Base-by-base conservation (phyloP, 805 yeast species). In the Candida sakaeoensis region DNA sequence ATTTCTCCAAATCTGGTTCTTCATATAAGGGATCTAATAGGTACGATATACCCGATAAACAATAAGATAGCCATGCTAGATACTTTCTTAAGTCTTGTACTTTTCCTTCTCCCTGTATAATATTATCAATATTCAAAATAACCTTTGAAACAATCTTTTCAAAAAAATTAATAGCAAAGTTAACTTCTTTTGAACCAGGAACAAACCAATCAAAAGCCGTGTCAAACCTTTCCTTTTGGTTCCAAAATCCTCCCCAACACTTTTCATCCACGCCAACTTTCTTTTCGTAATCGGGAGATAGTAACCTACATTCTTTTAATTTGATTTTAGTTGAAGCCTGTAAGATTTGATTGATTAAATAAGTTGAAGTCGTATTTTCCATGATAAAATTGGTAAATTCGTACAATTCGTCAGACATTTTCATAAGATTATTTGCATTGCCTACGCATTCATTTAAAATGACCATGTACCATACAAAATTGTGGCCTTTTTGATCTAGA, bases 231-330 rank as follows among this genome's bases (percentile, higher is more conserved):
- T 58, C 51, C 0, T 68, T 60, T 45, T 74, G 76, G 49, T 80
- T 77, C 48, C 82, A 88, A 42, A 76, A 72, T 0, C 79, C 88
- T 33, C 95, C 95, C 95, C 95, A 85, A 43, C 81, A 73, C 16
- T 69, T 69, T 36, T 72, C 79, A 29, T 60, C 61, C 8, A 73
- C 59, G 1, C 68, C 72, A 47, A 64, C 48, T 12, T 60, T 54
- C 3, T 48, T 43, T 3, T 58, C 45, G 47, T 72, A 72, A 8
- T 53, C 69, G 28, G 79, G 75, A 35, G 77, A 69, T 41, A 76
- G 72, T 39, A 79, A 61, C 33, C 81, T 65, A 41, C 70, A 68
- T 47, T 84, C 89, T 14, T 61, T 55, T 2, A 84, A 54, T 44
- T 81, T 77, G 8, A 82, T 73, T 34, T 77, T 75, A 0, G 91